These are phyloP conservation scores for Scutellaria barbata DNA, from an alignment of 257 asterid genomes.

Conservation along the genomic window DNA sequence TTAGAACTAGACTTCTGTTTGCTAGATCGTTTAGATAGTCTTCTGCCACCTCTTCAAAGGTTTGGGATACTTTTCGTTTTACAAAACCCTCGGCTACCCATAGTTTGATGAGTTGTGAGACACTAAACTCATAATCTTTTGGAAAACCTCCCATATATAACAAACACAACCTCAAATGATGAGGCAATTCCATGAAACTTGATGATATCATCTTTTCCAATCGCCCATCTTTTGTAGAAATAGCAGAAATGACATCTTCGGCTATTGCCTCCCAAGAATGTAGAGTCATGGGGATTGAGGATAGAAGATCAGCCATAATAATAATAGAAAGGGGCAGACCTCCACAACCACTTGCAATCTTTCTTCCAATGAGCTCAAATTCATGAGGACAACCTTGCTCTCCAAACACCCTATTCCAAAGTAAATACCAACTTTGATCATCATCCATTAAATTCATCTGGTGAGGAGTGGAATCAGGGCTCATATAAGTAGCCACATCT, in stretches of 20 bases:
- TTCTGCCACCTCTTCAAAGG: constrained; percentile 6
- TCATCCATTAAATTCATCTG: too few species aligned
- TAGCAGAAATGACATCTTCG: background rate
- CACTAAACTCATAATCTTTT: background rate
- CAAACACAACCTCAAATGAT: constrained; percentile 6
- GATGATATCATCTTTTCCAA: background rate
- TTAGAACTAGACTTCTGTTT: constrained; percentile 1
- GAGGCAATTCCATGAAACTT: constrained; percentile 5
- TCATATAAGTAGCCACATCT: too few species aligned
- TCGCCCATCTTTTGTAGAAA: background rate
- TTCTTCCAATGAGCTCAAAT: too few species aligned
- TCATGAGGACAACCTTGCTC: too few species aligned
- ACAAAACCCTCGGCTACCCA: constrained; percentile 33
- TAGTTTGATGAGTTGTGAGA: background rate
- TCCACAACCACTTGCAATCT: background rate
- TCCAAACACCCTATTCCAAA: too few species aligned
- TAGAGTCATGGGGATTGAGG: background rate
- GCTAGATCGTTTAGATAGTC: constrained; percentile 15
- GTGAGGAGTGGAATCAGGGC: too few species aligned
- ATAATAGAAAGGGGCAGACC: background rate
- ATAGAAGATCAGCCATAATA: background rate
- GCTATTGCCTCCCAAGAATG: background rate
- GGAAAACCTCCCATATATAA: constrained; percentile 17
- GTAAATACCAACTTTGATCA: too few species aligned
- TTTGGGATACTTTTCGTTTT: background rate